These are phyloP conservation scores for Zasmidium citrigriseum DNA, from an alignment of 2,329 filamentous ascomycete genomes.

Conservation along the genomic window DNA sequence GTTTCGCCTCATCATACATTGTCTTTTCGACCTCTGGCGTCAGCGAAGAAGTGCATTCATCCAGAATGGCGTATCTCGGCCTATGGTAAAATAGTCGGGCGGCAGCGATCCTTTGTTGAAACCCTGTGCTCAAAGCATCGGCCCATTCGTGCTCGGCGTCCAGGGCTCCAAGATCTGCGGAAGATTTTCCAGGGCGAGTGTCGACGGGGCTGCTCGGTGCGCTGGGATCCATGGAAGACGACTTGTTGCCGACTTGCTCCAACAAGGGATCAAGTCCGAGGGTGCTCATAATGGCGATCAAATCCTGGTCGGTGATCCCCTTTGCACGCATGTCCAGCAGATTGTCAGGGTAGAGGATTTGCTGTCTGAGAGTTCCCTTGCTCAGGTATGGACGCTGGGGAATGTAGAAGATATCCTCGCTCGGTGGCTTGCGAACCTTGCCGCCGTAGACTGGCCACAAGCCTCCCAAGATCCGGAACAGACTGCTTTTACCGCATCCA, in stretches of 20 bases:
- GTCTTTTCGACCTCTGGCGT: constrained; percentile 90
- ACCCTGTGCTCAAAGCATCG: constrained; percentile 85
- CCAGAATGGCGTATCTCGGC: constrained; percentile 90
- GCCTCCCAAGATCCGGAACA: constrained; percentile 94
- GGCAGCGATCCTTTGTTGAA: constrained; percentile 97
- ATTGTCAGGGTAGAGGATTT: constrained; percentile 94
- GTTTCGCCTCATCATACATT: constrained; percentile 97
- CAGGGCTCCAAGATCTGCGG: constrained; percentile 59
- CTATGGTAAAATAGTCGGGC: constrained; percentile 91
- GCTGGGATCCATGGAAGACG: constrained; percentile 7
- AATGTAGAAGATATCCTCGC: constrained; percentile 96
- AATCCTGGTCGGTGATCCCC: constrained; percentile 77
- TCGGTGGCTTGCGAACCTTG: constrained; percentile 85
- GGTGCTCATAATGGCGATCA: constrained; percentile 72
- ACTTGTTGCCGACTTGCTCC: constrained; percentile 61
- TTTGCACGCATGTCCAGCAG: constrained; percentile 84
- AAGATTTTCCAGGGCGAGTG: constrained; percentile 9
- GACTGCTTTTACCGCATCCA: constrained; percentile 91
- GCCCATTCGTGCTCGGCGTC: constrained; percentile 97
- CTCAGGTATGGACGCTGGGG: constrained; percentile 93
- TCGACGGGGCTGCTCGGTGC: constrained; percentile 16
- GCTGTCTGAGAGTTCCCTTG: constrained; percentile 87
- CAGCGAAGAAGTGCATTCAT: constrained; percentile 95
- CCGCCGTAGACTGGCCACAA: constrained; percentile 98
- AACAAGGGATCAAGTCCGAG: constrained; percentile 84